These are phyloP conservation scores for Psilocybe cyanescens DNA, from an alignment of 768 basidiomycete species.

Conservation along the genomic window DNA sequence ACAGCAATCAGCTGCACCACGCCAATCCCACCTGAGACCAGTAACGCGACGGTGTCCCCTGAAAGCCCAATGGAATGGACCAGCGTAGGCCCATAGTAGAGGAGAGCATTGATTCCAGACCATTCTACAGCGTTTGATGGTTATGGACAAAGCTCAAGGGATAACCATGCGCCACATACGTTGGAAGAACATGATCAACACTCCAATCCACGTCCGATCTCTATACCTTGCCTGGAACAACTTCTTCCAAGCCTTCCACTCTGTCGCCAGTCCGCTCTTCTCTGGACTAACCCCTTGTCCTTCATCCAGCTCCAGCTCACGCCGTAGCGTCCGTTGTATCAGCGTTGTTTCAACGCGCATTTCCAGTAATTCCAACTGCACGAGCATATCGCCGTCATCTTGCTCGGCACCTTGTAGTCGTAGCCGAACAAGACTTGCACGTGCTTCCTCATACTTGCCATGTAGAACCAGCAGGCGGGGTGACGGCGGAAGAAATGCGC, in stretches of 20 bases:
- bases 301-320: conserved; percentile 15
- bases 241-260: conserved; percentile 53
- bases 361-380: conserved; percentile 72
- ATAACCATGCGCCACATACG: conserved; percentile 47
- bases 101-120: conserved; percentile 84
- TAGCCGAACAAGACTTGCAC: conserved; percentile 56
- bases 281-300: not conserved
- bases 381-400: conserved; percentile 50
- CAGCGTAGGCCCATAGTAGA: conserved; percentile 82
- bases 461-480: conserved; percentile 62
- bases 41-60: conserved; percentile 59
- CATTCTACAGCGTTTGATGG: conserved; percentile 55
- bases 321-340: conserved; percentile 38
- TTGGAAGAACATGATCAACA: conserved; percentile 83
- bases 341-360: conserved; percentile 72
- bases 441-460: conserved; percentile 61
- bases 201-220: conserved; percentile 67
- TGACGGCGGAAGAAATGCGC: conserved; percentile 61
- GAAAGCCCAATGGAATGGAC: conserved; percentile 65
- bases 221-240: conserved; percentile 59
- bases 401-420: conserved; percentile 52
- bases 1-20: conserved; percentile 80
- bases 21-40: conserved; percentile 81
- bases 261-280: conserved; percentile 29
- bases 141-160: not conserved